Conservation (phyloP, 768 basidiomycete species). For the Gyrodon lividus region DNA sequence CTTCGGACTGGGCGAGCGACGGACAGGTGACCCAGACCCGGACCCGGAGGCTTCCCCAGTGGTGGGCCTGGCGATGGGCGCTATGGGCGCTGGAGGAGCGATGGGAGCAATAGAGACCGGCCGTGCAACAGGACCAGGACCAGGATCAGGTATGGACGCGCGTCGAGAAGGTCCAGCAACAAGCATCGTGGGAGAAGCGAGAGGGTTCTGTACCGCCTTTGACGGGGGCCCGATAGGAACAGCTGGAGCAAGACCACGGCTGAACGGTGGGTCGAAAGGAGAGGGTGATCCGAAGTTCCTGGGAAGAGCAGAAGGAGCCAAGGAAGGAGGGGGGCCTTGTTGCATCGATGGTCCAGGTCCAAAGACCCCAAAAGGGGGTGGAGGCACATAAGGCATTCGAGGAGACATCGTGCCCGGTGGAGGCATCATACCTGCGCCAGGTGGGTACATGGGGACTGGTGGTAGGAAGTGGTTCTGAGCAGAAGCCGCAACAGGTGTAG, state of each 20-base stretch:
- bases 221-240: constrained; percentile 60
- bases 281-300: constrained; percentile 51
- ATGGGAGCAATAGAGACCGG: constrained; percentile 31
- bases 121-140: constrained; percentile 61
- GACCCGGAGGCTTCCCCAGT: constrained; percentile 46
- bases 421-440: constrained; percentile 41
- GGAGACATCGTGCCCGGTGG: constrained; percentile 51
- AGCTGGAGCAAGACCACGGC: constrained; percentile 40
- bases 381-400: constrained; percentile 48
- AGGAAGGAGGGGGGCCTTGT: constrained; percentile 41
- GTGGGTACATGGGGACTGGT: constrained; percentile 49
- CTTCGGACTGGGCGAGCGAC: constrained; percentile 57
- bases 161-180: constrained; percentile 51
- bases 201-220: constrained; percentile 33
- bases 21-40: constrained; percentile 58
- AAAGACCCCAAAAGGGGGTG: constrained; percentile 53
- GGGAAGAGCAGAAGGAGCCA: constrained; percentile 55
- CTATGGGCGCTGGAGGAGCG: constrained; percentile 59
- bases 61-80: constrained; percentile 56
- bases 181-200: constrained; percentile 40
- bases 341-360: constrained; percentile 45
- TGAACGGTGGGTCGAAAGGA: constrained; percentile 52
- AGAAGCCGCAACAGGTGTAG: constrained; percentile 39
- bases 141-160: constrained; percentile 41
- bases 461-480: constrained; percentile 39